Base-by-base conservation (phyloP, 2,329 filamentous ascomycete species). In the Cucurbitaria berberidis region DNA sequence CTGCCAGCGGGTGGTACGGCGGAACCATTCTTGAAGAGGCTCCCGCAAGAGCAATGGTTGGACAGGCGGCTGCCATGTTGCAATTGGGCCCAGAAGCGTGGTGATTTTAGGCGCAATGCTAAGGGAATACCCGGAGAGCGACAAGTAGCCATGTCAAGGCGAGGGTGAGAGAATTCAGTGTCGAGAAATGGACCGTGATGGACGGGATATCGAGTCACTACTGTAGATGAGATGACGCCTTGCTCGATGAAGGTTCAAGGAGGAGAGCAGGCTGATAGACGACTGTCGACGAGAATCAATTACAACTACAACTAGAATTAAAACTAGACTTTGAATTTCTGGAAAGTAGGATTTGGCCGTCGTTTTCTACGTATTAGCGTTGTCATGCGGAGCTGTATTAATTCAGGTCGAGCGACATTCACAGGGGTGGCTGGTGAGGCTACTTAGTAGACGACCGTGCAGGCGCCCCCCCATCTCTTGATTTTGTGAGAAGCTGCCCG, bases 31-130 rank as follows among this genome's bases (percentile, higher is more conserved):
- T 56, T 50, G 27, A 54, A 52, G 54, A 53, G 51, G 57, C 48
- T 51, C 45, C 55, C 45, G 57, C 29, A 24, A 45, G 26, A 48
- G 47, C 27, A 64, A 61, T 50, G 63, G 64, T 68, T 70, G 67
- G 70, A 55, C 57, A 60, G 44, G 50, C 61, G 48, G 60, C n/a
- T 62, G 64, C 68, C 67, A 72, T 60, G 62, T 66, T 61, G 66
- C 68, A 58, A 48, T 38, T 46, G 48, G 45, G 51, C 42, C 53
- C 47, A 57, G 54, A 35, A 49, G 51, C 42, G 27, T 38, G 45
- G 43, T 49, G 45, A 45, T 43, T n/a, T 27, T 29, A 15, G 29
- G 13, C 19, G 30, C 24, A 19, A 26, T 27, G 10, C n/a, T 18
- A 45, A 49, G 51, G 52, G 41, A 46, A 40, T 32, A 34, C 46